Evolutionary conservation across 768 basidiomycete species (phyloP).

Genomic region (Grammothele lineata): DNA sequence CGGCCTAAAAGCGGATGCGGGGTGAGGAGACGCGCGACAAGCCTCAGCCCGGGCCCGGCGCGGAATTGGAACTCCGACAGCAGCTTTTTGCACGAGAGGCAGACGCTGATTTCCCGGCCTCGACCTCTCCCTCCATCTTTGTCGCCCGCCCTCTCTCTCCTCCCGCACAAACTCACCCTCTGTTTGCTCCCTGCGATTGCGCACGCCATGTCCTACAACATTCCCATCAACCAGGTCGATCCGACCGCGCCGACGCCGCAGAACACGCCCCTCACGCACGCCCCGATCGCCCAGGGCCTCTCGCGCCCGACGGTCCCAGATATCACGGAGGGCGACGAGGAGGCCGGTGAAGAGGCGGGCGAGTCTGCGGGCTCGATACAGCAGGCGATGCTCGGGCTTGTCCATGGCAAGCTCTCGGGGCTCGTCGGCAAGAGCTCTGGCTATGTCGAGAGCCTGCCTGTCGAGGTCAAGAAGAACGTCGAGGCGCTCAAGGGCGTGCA

Average conservation of each 20-base stretch:
- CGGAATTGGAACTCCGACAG: slow-evolving; percentile 16
- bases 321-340: slow-evolving; percentile 78
- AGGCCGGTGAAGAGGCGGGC: slow-evolving; percentile 52
- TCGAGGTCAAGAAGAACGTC: slow-evolving; percentile 76
- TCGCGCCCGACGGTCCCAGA: slow-evolving; percentile 88
- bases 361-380: slow-evolving; percentile 40
- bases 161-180: slow-evolving; percentile 5
- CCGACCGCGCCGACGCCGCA: slow-evolving; percentile 89
- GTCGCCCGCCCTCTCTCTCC: not conserved
- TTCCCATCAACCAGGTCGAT: slow-evolving; percentile 56
- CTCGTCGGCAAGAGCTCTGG: slow-evolving; percentile 91
- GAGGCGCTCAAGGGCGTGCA: slow-evolving; percentile 95
- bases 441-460: slow-evolving; percentile 87
- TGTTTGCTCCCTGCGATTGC: slow-evolving; percentile 11
- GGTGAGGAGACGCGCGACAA: too few relatives aligned
- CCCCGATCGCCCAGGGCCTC: slow-evolving; percentile 73
- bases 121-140: slow-evolving; percentile 1
- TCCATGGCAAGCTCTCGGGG: slow-evolving; percentile 80
- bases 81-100: slow-evolving; percentile 1
- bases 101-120: not conserved
- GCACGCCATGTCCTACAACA: slow-evolving; percentile 61
- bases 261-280: slow-evolving; percentile 84
- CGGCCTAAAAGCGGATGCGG: too few relatives aligned
- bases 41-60: too few relatives aligned
- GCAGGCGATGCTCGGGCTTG: slow-evolving; percentile 76